These are phyloP conservation scores for Brassica hybrid DNA, from an alignment of 441 rosid genomes.

Conservation along the genomic window DNA sequence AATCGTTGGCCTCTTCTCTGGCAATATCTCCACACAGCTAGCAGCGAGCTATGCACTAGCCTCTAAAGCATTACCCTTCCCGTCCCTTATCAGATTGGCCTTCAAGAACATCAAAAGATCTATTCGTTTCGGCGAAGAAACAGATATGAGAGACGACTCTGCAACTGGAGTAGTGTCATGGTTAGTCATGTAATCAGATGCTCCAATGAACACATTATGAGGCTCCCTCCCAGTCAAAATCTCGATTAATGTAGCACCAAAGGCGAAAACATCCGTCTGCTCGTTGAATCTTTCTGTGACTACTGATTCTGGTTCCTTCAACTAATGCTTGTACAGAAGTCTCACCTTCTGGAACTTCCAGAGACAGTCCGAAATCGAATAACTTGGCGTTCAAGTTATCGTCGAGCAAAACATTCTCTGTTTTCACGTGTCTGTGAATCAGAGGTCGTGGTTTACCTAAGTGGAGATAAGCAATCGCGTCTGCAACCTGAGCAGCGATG, in stretches of 20 bases:
- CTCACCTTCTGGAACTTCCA: constrained; percentile 16
- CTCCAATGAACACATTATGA: constrained; percentile 23
- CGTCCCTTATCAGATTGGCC: constrained; percentile 9
- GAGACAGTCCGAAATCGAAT: constrained; percentile 17
- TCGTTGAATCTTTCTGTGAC: constrained; percentile 6
- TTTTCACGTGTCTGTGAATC: constrained; percentile 33
- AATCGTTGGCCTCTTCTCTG: constrained; percentile 22
- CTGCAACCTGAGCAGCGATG: constrained; percentile 18
- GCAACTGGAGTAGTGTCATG: background rate
- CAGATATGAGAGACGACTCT: background rate
- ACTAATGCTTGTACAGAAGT: constrained; percentile 16
- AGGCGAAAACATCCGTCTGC: constrained; percentile 28
- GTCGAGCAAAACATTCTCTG: constrained; percentile 12
- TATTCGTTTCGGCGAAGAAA: background rate
- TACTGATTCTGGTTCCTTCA: constrained; percentile 25
- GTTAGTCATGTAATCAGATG: background rate
- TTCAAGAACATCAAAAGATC: constrained; percentile 28
- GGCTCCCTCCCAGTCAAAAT: constrained; percentile 16
- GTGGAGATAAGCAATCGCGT: constrained; percentile 23
- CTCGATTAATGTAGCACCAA: constrained; percentile 27
- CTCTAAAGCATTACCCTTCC: background rate
- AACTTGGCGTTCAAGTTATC: constrained; percentile 8
- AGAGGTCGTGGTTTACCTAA: constrained; percentile 29
- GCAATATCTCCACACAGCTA: constrained; percentile 13
- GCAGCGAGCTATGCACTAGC: constrained; percentile 21